Conservation (phyloP, 148 eudicot species). For the Persicaria maculosa region DNA sequence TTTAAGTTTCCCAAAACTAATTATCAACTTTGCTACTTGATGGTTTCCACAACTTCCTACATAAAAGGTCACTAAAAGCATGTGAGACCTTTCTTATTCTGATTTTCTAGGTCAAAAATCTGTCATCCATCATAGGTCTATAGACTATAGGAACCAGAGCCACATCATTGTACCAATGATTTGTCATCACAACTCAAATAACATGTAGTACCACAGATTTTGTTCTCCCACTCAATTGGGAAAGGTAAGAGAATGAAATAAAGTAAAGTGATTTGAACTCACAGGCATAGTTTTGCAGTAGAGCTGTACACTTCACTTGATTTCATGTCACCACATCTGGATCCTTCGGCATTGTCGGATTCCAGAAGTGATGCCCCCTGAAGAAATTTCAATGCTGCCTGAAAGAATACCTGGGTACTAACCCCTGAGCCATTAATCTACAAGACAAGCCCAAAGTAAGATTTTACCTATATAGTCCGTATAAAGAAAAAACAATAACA, state of each 20-base stretch:
- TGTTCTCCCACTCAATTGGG: not conserved
- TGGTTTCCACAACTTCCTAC: no score
- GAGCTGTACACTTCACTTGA: conserved; percentile 29
- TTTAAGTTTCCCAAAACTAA: no score
- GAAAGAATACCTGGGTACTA: conserved; percentile 39
- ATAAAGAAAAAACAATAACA: conserved; percentile 6
- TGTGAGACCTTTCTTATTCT: not conserved
- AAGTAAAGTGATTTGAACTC: conserved; percentile 16
- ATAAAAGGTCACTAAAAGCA: conserved; percentile 6
- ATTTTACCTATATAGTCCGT: not conserved
- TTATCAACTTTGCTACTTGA: not conserved
- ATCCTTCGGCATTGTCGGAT: conserved; percentile 25
- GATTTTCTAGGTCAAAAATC: not conserved
- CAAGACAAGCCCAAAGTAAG: conserved; percentile 7
- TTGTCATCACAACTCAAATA: not conserved
- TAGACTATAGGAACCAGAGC: conserved; percentile 22
- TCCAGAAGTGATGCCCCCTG: conserved; percentile 43
- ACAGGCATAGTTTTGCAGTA: conserved; percentile 45
- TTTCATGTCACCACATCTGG: conserved; percentile 25
- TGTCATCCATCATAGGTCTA: not conserved
- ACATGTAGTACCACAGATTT: not conserved
- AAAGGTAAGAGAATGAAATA: not conserved
- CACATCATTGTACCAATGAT: not conserved
- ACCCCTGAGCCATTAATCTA: conserved; percentile 6
- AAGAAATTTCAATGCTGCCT: conserved; percentile 50